Percentiles rank a stretch among this genome's conserved stretches.
Conservation (phyloP, 176 grass and related monocot genomes). For the Phyllostachys edulis region DNA sequence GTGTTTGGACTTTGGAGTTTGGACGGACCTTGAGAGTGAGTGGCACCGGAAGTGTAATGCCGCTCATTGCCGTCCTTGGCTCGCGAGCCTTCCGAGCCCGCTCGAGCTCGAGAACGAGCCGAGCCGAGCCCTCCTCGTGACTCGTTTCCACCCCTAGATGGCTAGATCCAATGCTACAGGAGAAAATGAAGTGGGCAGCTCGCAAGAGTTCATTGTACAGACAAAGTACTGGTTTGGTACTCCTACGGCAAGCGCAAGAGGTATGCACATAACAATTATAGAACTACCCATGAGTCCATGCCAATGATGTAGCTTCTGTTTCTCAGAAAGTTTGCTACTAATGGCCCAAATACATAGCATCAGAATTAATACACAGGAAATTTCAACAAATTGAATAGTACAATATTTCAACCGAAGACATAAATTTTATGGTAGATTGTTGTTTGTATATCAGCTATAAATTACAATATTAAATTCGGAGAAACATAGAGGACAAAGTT, state of each 20-base stretch:
- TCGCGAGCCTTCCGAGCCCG: too few relatives aligned
- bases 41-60: too few relatives aligned
- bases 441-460: not conserved
- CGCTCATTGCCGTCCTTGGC: too few relatives aligned
- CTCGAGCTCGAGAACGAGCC: too few relatives aligned
- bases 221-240: not conserved
- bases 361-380: not conserved
- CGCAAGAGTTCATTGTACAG: not conserved
- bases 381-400: not conserved
- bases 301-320: not conserved
- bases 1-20: too few relatives aligned
- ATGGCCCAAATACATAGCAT: not conserved
- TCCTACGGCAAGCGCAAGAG: not conserved
- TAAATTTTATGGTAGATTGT: not conserved
- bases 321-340: not conserved
- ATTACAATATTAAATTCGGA: not conserved
- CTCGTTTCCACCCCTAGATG: too few relatives aligned
- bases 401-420: not conserved
- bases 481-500: not conserved
- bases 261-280: not conserved
- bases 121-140: too few relatives aligned
- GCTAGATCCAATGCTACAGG: not conserved
- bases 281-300: not conserved
- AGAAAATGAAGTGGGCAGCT: not conserved
- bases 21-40: too few relatives aligned